Conservation (phyloP, 2,329 filamentous ascomycete genomes). For the Fusarium chlamydosporum region DNA sequence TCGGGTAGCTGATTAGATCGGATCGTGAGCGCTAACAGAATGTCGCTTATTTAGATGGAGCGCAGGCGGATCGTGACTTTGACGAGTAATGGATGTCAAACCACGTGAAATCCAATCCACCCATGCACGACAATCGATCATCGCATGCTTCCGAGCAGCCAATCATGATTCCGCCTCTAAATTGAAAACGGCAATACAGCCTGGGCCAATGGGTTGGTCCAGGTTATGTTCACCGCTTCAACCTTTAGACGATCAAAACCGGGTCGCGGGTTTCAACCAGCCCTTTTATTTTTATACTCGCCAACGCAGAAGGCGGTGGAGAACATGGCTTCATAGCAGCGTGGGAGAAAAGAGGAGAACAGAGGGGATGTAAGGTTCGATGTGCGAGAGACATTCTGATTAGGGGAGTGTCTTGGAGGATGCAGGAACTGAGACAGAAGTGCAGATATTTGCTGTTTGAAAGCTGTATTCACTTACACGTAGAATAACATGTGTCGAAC, state of each 20-base stretch:
- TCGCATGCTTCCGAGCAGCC: slow-evolving; percentile 30
- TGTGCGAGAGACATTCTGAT: not conserved
- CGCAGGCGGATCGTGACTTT: slow-evolving; percentile 23
- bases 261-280: slow-evolving; percentile 13
- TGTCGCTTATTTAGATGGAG: slow-evolving; percentile 10
- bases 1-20: slow-evolving; percentile 2
- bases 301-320: slow-evolving; percentile 34
- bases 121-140: slow-evolving; percentile 37
- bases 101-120: slow-evolving; percentile 22
- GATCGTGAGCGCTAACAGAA: slow-evolving; percentile 16
- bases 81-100: slow-evolving; percentile 10
- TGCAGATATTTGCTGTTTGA: not conserved
- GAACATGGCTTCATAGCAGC: slow-evolving; percentile 34
- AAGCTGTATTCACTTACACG: not conserved
- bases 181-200: slow-evolving; percentile 46
- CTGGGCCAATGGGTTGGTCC: slow-evolving; percentile 7
- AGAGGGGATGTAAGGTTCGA: not conserved
- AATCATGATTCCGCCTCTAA: slow-evolving; percentile 34
- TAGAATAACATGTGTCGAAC: not conserved
- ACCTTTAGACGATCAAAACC: slow-evolving; percentile 10
- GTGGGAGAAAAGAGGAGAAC: slow-evolving; percentile 6
- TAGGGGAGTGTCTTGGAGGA: slow-evolving; percentile 6
- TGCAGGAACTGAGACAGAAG: slow-evolving; percentile 30
- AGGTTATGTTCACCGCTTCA: slow-evolving; percentile 38
- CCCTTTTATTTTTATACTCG: slow-evolving; percentile 11